Conservation (phyloP, 2,329 filamentous ascomycete genomes). For the Talaromyces rugulosus region DNA sequence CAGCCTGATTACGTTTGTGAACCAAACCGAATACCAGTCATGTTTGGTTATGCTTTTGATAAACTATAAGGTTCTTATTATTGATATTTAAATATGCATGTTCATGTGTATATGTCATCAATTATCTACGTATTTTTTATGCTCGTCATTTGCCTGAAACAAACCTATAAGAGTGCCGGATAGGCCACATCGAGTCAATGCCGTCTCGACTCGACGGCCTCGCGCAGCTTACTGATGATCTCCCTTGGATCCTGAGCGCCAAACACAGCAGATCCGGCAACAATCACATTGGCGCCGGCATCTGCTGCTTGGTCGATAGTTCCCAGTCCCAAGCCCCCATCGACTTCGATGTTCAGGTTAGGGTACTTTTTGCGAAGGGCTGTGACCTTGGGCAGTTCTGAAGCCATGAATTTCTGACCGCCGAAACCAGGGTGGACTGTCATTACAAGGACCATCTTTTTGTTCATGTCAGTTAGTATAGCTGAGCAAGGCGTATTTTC, state of each 20-base stretch:
- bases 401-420: conserved; percentile 97
- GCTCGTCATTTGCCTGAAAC: background rate
- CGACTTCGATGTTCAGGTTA: conserved; percentile 93
- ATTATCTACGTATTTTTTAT: background rate
- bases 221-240: conserved; percentile 76
- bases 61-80: background rate
- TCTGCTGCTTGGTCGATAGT: conserved; percentile 94
- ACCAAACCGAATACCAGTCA: background rate
- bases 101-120: background rate
- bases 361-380: conserved; percentile 81
- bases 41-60: background rate
- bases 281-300: conserved; percentile 95
- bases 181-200: conserved; percentile 1
- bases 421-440: conserved; percentile 97
- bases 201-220: conserved; percentile 67
- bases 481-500: background rate
- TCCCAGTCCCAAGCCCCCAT: conserved; percentile 80
- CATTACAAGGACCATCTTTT: conserved; percentile 96
- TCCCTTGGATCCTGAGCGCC: conserved; percentile 82
- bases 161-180: background rate
- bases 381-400: conserved; percentile 88
- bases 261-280: conserved; percentile 93
- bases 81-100: background rate
- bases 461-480: conserved; percentile 14
- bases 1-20: background rate